Percentiles rank a stretch among this genome's conserved stretches.
These are phyloP conservation scores for Forsythia suspensa DNA, from an alignment of 257 asterid species.

Conservation along the genomic window DNA sequence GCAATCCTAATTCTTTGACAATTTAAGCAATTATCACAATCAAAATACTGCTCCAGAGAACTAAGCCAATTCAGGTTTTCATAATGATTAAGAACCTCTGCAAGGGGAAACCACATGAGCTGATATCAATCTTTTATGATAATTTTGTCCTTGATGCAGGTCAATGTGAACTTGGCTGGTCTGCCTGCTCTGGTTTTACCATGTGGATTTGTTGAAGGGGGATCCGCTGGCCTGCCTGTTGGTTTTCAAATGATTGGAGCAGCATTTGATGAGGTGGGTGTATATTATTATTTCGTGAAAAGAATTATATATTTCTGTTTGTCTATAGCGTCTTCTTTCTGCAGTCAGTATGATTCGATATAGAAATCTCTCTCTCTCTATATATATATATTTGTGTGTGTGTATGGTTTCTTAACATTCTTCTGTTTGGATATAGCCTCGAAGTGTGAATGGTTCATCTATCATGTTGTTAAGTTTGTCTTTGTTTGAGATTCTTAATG, in stretches of 20 bases:
- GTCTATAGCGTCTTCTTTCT: not conserved
- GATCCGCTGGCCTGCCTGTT: conserved; percentile 61
- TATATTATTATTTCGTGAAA: not conserved
- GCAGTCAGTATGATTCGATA: not conserved
- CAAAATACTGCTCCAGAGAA: not conserved
- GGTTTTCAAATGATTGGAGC: conserved; percentile 97
- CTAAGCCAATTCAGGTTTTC: not conserved
- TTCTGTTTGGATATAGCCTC: no score
- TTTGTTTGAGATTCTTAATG: no score
- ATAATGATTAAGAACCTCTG: not conserved
- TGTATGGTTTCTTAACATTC: no score
- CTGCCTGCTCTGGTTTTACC: conserved; percentile 97
- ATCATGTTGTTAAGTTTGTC: not conserved
- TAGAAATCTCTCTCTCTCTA: not conserved
- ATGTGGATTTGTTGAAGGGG: conserved; percentile 77
- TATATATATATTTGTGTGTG: not conserved
- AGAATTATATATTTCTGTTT: not conserved
- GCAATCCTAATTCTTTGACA: not conserved
- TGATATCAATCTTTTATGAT: not conserved
- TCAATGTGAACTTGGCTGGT: conserved; percentile 97
- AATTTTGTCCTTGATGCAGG: conserved; percentile 45
- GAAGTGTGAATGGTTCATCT: not conserved
- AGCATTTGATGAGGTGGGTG: conserved; percentile 76
- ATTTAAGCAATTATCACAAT: not conserved
- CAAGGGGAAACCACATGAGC: not conserved